Conservation (phyloP, 345 rosid species). For the Bretschneidera sinensis region DNA sequence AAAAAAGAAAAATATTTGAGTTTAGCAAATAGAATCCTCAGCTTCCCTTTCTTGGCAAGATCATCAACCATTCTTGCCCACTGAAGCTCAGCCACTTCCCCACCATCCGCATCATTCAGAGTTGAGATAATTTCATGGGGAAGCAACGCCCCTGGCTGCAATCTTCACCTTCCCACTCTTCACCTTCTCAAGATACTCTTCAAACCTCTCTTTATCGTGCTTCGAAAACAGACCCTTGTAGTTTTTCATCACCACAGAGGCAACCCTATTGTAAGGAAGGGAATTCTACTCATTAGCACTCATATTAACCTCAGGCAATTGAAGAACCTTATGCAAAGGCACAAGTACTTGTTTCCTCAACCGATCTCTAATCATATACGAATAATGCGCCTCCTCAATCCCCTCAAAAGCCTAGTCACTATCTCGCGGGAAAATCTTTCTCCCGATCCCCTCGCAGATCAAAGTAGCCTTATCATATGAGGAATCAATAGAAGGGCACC, state of each 20-base stretch:
- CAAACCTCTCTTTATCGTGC: slow-evolving; percentile 24
- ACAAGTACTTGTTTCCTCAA: slow-evolving; percentile 30
- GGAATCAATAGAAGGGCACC: slow-evolving; percentile 33
- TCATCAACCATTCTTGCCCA: slow-evolving; percentile 64
- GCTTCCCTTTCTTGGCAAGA: slow-evolving; percentile 39
- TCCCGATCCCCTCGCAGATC: slow-evolving; percentile 28
- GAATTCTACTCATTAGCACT: slow-evolving; percentile 24
- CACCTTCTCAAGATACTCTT: slow-evolving; percentile 25
- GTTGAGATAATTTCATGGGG: slow-evolving; percentile 54
- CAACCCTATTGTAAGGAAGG: slow-evolving; percentile 23
- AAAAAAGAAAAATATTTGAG: no score
- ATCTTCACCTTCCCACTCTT: slow-evolving; percentile 42
- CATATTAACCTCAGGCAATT: slow-evolving; percentile 24
- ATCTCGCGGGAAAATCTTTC: slow-evolving; percentile 20
- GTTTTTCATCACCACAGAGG: slow-evolving; percentile 28
- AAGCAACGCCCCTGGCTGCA: slow-evolving; percentile 55
- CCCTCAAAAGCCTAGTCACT: slow-evolving; percentile 9
- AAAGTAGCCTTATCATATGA: slow-evolving; percentile 23
- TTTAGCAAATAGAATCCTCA: no score
- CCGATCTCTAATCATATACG: slow-evolving; percentile 21
- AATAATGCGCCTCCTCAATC: slow-evolving; percentile 22
- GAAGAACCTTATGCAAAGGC: slow-evolving; percentile 17
- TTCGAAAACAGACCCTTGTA: slow-evolving; percentile 14
- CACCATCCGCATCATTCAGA: slow-evolving; percentile 20
- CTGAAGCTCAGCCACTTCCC: slow-evolving; percentile 48